A percentile compares a stretch with the other conserved stretches of the same genome.
These are phyloP conservation scores for Dactylonectria macrodidyma DNA, from an alignment of 2,329 filamentous ascomycete genomes.

Conservation along the genomic window DNA sequence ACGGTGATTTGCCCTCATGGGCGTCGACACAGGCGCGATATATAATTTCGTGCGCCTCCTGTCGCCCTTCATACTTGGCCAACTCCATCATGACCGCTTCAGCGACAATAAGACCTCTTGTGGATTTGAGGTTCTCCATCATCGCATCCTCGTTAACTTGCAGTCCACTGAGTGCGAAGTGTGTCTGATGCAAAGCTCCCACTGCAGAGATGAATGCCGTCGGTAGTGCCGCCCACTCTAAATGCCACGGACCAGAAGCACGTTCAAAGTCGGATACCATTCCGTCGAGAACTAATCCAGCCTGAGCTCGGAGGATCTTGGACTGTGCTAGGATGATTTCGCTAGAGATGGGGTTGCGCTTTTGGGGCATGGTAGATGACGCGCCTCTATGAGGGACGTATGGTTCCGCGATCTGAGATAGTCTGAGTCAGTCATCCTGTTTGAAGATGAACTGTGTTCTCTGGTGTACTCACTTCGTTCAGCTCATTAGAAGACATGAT, in stretches of 20 bases:
- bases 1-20: slow-evolving; percentile 14
- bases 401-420: slow-evolving; percentile 56
- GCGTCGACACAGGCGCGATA: slow-evolving; percentile 63
- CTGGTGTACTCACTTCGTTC: slow-evolving; percentile 56
- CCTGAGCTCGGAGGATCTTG: slow-evolving; percentile 68
- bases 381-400: slow-evolving; percentile 69
- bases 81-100: slow-evolving; percentile 74
- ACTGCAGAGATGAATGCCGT: slow-evolving; percentile 68
- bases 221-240: slow-evolving; percentile 71
- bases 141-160: slow-evolving; percentile 66
- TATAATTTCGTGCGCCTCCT: slow-evolving; percentile 69
- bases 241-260: slow-evolving; percentile 70
- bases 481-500: slow-evolving; percentile 72
- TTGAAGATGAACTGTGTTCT: neutral
- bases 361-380: slow-evolving; percentile 71
- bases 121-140: slow-evolving; percentile 66
- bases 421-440: neutral
- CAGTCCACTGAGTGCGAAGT: slow-evolving; percentile 67
- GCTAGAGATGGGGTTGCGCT: slow-evolving; percentile 71
- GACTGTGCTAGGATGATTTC: slow-evolving; percentile 70
- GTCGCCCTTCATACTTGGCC: slow-evolving; percentile 65
- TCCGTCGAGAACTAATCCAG: slow-evolving; percentile 66
- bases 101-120: slow-evolving; percentile 67
- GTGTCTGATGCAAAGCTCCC: slow-evolving; percentile 66
- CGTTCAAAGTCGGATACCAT: slow-evolving; percentile 73